phyloP scores from a whole-genome alignment of 2,329 filamentous ascomycete genomes.

The Phyllosticta capitalensis region DNA sequence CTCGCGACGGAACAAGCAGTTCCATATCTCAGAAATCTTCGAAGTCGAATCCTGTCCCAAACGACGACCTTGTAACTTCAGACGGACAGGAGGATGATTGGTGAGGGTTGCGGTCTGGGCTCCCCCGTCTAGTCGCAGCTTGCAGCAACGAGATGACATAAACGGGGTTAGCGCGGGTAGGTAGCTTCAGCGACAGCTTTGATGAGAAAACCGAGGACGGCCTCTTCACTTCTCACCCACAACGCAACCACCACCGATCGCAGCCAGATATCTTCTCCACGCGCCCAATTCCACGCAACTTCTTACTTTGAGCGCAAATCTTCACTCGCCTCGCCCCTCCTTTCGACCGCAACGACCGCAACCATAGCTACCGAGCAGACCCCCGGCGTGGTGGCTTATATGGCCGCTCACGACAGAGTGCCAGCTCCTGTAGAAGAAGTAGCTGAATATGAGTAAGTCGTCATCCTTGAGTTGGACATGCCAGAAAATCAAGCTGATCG shows the following conservation, averaged over 20 bases:
- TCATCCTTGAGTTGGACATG: slow-evolving; percentile 12
- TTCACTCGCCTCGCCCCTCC: neutral
- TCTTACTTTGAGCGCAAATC: neutral
- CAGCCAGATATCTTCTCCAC: neutral
- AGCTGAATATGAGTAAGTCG: slow-evolving; percentile 29
- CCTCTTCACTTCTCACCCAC: neutral
- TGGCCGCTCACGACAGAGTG: slow-evolving; percentile 32
- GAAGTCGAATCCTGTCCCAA: no score
- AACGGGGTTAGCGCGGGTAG: neutral
- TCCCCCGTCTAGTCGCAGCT: neutral
- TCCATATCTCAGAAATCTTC: no score
- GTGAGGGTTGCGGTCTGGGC: neutral
- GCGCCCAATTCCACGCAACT: neutral
- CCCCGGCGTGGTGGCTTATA: slow-evolving; percentile 27
- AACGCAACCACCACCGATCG: neutral
- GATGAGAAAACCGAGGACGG: neutral
- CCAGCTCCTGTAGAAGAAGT: slow-evolving; percentile 25
- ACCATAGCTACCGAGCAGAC: slow-evolving; percentile 26
- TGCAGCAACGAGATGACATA: neutral
- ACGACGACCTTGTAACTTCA: neutral
- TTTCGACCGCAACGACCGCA: slow-evolving; percentile 5
- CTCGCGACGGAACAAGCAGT: no score
- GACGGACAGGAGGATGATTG: neutral
- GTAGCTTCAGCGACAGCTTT: neutral
- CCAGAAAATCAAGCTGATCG: slow-evolving; percentile 17